Conservation (phyloP, 805 yeast genomes). For the Candida berthetii region DNA sequence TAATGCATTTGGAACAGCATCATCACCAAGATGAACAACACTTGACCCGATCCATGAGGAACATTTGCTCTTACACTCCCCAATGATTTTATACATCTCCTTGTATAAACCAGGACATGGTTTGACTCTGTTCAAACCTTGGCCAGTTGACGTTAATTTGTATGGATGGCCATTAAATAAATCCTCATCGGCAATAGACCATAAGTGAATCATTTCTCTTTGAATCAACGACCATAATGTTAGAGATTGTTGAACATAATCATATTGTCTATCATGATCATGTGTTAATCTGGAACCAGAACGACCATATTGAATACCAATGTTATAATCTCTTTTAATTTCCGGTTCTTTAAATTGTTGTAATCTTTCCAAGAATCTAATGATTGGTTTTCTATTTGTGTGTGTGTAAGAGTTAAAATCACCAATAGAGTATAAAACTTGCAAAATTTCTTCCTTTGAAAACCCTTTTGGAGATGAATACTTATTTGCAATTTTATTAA, state of each 20-base stretch:
- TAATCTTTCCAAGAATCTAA: constrained; percentile 50
- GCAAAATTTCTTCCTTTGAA: constrained; percentile 59
- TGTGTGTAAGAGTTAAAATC: constrained; percentile 71
- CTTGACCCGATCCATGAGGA: constrained; percentile 76
- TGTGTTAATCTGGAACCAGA: constrained; percentile 71
- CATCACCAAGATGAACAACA: constrained; percentile 77
- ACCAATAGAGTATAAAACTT: constrained; percentile 69
- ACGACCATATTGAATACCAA: constrained; percentile 62
- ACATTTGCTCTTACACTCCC: constrained; percentile 57
- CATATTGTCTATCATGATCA: constrained; percentile 64
- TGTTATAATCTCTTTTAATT: constrained; percentile 31
- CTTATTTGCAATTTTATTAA: constrained; percentile 48
- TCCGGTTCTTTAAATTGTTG: constrained; percentile 41
- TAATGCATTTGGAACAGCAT: constrained; percentile 77
- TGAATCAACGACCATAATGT: constrained; percentile 72
- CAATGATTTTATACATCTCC: constrained; percentile 63
- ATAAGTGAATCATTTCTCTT: constrained; percentile 69
- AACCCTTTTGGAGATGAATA: constrained; percentile 37
- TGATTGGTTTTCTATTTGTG: constrained; percentile 63
- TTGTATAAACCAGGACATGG: constrained; percentile 64
- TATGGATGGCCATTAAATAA: constrained; percentile 50
- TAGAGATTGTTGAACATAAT: constrained; percentile 70
- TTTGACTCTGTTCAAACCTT: constrained; percentile 73
- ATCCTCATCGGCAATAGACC: constrained; percentile 76
- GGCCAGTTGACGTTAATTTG: constrained; percentile 66